Percentiles rank a stretch among this genome's conserved stretches.
phyloP scores from a whole-genome alignment of 345 rosid genomes.

The Eucalyptus curtisii region DNA sequence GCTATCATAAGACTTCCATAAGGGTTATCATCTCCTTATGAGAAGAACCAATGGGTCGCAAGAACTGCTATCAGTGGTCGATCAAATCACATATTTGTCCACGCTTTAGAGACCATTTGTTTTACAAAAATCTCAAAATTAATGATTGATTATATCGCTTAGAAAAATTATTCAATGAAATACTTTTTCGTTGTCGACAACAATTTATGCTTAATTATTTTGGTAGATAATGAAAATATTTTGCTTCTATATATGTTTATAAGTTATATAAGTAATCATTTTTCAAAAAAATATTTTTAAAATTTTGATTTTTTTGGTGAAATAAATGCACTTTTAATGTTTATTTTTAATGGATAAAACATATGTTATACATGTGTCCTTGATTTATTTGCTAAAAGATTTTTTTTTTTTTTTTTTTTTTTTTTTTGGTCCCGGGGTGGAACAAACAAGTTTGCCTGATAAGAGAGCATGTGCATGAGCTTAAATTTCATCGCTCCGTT shows the following conservation, averaged over 20 bases:
- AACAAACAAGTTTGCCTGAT: neutral
- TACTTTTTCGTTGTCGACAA: no score
- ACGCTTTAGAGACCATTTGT: fast-evolving
- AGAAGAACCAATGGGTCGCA: neutral
- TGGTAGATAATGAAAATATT: no score
- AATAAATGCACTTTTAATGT: neutral
- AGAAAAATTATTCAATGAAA: no score
- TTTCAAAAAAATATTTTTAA: no score
- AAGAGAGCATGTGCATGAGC: neutral
- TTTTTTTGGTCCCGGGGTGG: neutral
- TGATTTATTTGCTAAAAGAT: neutral
- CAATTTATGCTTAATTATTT: no score
- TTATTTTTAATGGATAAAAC: neutral
- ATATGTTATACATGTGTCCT: neutral
- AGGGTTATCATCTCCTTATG: neutral
- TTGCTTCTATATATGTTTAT: no score
- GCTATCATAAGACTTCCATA: neutral
- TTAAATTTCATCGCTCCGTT: neutral
- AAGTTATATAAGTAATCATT: no score
- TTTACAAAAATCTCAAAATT: no score
- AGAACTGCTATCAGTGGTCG: neutral
- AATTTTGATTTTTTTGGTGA: no score
- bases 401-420: neutral
- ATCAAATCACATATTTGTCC: neutral
- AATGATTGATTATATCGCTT: no score